Evolutionary conservation across 2,329 filamentous ascomycete species (phyloP), one percentile per base, ranked within the genome.

Genomic region (Penicillium sp.): DNA sequence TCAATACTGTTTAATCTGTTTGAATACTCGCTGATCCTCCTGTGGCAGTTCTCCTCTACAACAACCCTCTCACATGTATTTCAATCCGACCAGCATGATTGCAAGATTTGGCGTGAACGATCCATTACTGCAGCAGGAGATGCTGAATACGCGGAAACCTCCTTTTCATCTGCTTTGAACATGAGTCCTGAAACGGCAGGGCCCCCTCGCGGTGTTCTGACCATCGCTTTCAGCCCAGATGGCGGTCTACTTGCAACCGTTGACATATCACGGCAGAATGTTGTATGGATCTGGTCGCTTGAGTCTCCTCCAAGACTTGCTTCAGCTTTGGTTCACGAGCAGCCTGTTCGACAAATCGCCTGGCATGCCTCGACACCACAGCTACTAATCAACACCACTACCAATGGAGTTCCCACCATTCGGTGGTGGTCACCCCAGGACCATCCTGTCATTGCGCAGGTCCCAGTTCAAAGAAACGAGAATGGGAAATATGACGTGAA

Each of bases 281-380:
- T 78, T 16, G 68, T 75, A 18, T 79, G 76, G 75, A 72, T 79
- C 54, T 78, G 76, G 76, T 69, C 70, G 5, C 45, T 76, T 45
- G 63, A 69, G 32, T 52, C 45, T 4, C 60, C 64, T 0, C 62
- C 68, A 2, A 60, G 50, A 6, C 60, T 75, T 8, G 48, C 64
- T 6, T 73, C 75, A n/a, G 67, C 67, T 5, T 54, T 78, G 1
- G 71, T 77, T 16, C 76, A 78, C 46, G 75, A 77, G 43, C 69
- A 75, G 38, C 64, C 68, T 4, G 69, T 78, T 29, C 70, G 70
- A 49, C 70, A 76, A 29, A 50, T 76, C 14, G 57, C 62, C 10
- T 79, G 76, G 76, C 72, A 76, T 60, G 60, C 69, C 38, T 68
- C 66, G 4, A 63, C 66, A 3, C 62, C 63, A 31, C 68, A 75